Conservation (phyloP, 2,329 filamentous ascomycete genomes). For the Colletotrichum siamense region DNA sequence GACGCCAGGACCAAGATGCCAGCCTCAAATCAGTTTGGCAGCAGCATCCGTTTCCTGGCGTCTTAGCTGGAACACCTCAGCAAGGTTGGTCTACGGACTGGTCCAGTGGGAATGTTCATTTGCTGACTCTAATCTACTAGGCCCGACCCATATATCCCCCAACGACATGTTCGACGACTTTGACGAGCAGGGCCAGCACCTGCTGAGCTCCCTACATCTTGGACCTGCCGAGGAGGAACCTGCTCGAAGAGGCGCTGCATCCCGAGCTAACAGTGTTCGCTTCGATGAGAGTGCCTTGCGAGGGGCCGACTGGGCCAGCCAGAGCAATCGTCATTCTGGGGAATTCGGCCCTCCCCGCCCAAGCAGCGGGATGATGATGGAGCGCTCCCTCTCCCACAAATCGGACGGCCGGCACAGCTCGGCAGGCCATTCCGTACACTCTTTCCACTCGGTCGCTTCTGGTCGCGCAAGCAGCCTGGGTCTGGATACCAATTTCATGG, state of each 20-base stretch:
- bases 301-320: slow-evolving; percentile 79
- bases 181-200: slow-evolving; percentile 82
- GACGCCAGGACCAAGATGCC: slow-evolving; percentile 71
- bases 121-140: slow-evolving; percentile 50
- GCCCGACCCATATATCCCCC: slow-evolving; percentile 79
- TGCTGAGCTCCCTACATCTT: slow-evolving; percentile 81
- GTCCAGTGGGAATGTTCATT: not conserved
- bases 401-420: slow-evolving; percentile 96
- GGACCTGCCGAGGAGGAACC: slow-evolving; percentile 84
- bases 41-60: slow-evolving; percentile 88
- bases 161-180: slow-evolving; percentile 88
- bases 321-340: slow-evolving; percentile 80
- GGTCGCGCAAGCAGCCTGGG: slow-evolving; percentile 89
- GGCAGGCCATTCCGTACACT: slow-evolving; percentile 71
- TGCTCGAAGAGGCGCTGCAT: slow-evolving; percentile 83
- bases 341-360: slow-evolving; percentile 82
- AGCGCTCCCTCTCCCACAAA: slow-evolving; percentile 91
- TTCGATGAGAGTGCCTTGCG: slow-evolving; percentile 97
- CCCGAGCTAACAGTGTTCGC: slow-evolving; percentile 93
- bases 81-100: slow-evolving; percentile 68
- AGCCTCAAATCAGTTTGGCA: slow-evolving; percentile 88
- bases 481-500: slow-evolving; percentile 72
- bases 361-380: slow-evolving; percentile 85
- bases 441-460: slow-evolving; percentile 73
- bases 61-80: slow-evolving; percentile 82